These are phyloP conservation scores for Penicillium aurantiogriseum DNA, from an alignment of 2,329 filamentous ascomycete genomes.

Conservation along the genomic window DNA sequence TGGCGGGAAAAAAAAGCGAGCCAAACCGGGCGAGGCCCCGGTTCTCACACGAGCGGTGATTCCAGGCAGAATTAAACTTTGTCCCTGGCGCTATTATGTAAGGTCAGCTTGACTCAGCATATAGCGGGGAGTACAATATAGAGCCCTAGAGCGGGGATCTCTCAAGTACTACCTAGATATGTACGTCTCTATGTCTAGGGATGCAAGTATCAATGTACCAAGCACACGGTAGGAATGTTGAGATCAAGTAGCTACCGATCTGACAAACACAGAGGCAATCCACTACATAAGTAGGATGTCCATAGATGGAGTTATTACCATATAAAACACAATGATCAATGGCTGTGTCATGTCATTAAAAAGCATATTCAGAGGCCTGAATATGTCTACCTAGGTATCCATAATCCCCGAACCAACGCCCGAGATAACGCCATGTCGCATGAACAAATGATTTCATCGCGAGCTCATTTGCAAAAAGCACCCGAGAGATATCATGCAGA, in stretches of 20 bases:
- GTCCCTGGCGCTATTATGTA: conserved; percentile 9
- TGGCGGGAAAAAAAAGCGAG: background rate
- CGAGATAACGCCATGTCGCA: conserved; percentile 14
- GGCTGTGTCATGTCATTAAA: background rate
- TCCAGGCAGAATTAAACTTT: conserved; percentile 10
- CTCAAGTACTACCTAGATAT: background rate
- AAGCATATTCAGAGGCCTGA: background rate
- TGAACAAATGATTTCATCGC: background rate
- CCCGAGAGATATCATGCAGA: background rate
- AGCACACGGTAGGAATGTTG: background rate
- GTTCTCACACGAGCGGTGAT: conserved; percentile 13
- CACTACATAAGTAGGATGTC: background rate
- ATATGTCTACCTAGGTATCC: conserved; percentile 3
- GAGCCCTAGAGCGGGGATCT: background rate
- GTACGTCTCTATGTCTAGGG: background rate
- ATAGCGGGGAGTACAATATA: background rate
- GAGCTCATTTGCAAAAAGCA: background rate
- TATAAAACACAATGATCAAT: background rate
- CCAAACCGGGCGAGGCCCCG: background rate
- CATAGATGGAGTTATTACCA: background rate
- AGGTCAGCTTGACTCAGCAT: background rate
- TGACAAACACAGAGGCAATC: background rate
- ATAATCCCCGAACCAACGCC: conserved; percentile 14
- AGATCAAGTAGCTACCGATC: background rate
- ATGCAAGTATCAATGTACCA: background rate